These are phyloP conservation scores for Carnegiea gigantea DNA, from an alignment of 179 eudicot genomes.

Conservation along the genomic window DNA sequence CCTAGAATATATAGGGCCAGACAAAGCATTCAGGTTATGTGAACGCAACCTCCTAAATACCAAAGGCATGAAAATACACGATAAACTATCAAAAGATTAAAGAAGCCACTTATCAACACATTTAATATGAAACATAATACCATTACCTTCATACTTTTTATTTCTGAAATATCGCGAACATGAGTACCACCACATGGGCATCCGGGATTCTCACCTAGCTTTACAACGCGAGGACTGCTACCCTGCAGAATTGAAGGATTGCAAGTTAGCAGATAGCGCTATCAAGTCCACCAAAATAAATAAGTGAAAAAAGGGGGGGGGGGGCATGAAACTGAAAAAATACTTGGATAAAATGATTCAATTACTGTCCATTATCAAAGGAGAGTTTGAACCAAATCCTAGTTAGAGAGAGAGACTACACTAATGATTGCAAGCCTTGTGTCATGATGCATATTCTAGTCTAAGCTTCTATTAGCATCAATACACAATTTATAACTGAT, in stretches of 20 bases:
- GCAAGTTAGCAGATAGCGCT: slow-evolving; percentile 5
- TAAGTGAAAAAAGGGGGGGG: too few relatives aligned
- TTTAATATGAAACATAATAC: not conserved
- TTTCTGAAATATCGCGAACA: slow-evolving; percentile 62
- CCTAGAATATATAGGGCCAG: not conserved
- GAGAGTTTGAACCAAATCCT: not conserved
- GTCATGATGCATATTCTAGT: not conserved
- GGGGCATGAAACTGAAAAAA: not conserved
- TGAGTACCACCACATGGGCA: slow-evolving; percentile 97
- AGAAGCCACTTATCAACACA: too few relatives aligned
- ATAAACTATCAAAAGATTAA: not conserved
- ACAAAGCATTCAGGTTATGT: not conserved
- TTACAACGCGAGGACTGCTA: slow-evolving; percentile 73
- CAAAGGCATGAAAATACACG: not conserved
- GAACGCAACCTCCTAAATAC: not conserved
- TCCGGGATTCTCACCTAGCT: slow-evolving; percentile 65
- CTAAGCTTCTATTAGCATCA: not conserved
- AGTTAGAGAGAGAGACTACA: not conserved
- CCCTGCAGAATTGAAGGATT: slow-evolving; percentile 39
- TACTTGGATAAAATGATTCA: not conserved
- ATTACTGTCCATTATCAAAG: not conserved
- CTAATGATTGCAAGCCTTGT: not conserved
- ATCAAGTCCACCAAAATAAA: not conserved
- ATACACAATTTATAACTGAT: too few relatives aligned
- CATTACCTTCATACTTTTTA: slow-evolving; percentile 59